These are phyloP conservation scores for Ascochyta pisi DNA, from an alignment of 2,329 filamentous ascomycete species.

Conservation along the genomic window DNA sequence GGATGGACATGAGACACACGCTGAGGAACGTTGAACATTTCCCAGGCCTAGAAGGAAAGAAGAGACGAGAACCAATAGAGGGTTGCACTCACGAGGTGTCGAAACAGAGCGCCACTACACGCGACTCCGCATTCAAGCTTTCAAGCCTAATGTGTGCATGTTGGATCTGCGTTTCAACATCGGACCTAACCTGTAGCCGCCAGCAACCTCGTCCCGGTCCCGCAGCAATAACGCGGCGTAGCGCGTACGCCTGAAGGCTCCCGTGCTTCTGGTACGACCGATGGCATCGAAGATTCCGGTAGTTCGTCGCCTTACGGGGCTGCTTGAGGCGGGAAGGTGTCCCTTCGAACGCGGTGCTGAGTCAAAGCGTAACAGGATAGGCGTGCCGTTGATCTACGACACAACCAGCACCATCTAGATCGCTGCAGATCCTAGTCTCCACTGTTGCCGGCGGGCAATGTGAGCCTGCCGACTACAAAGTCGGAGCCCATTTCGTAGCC, in stretches of 20 bases:
- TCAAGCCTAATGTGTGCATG: slow-evolving; percentile 41
- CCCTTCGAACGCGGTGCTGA: slow-evolving; percentile 22
- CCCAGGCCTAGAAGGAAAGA: slow-evolving; percentile 32
- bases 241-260: slow-evolving; percentile 32
- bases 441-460: slow-evolving; percentile 25
- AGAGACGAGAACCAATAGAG: slow-evolving; percentile 45
- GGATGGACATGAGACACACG: slow-evolving; percentile 42
- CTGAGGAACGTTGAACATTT: slow-evolving; percentile 27
- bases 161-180: slow-evolving; percentile 46
- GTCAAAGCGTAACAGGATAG: slow-evolving; percentile 24
- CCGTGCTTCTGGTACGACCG: slow-evolving; percentile 20
- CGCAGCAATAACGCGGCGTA: slow-evolving; percentile 35
- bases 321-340: slow-evolving; percentile 19
- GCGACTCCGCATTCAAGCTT: slow-evolving; percentile 42
- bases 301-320: slow-evolving; percentile 21
- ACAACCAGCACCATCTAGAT: slow-evolving; percentile 29
- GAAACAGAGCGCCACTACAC: slow-evolving; percentile 47
- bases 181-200: slow-evolving; percentile 47
- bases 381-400: slow-evolving; percentile 35
- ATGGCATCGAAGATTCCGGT: slow-evolving; percentile 11
- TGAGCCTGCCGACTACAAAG: slow-evolving; percentile 30
- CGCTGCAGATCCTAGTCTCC: slow-evolving; percentile 19
- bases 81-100: slow-evolving; percentile 28
- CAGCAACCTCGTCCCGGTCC: slow-evolving; percentile 31
- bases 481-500: slow-evolving; percentile 22